phyloP scores from a whole-genome alignment of 768 basidiomycete genomes.

The Tephrocybe sp. region DNA sequence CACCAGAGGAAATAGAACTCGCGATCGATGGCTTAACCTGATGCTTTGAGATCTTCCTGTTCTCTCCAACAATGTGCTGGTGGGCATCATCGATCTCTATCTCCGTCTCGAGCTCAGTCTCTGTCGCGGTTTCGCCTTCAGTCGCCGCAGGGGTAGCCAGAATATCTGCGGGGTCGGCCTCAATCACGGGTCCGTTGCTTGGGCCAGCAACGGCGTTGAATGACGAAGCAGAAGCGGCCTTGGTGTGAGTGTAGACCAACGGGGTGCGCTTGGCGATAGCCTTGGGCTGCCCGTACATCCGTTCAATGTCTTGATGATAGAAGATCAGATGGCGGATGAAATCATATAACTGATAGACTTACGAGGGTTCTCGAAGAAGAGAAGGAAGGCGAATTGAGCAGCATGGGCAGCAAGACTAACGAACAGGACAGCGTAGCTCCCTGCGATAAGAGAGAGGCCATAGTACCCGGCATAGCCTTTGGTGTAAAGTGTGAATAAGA shows the following conservation, averaged over 20 bases:
- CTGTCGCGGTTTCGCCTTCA: slow-evolving; percentile 73
- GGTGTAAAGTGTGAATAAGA: not conserved
- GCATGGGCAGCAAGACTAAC: slow-evolving; percentile 93
- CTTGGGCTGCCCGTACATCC: slow-evolving; percentile 91
- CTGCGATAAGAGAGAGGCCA: slow-evolving; percentile 87
- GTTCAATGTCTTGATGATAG: slow-evolving; percentile 74
- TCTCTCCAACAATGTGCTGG: slow-evolving; percentile 9
- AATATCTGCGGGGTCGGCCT: slow-evolving; percentile 26
- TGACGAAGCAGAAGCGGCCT: slow-evolving; percentile 15
- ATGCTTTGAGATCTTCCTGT: slow-evolving; percentile 27
- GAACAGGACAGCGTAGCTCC: slow-evolving; percentile 89
- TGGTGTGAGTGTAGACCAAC: slow-evolving; percentile 28
- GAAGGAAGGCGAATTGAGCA: slow-evolving; percentile 93
- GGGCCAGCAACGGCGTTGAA: slow-evolving; percentile 16
- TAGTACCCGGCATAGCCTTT: slow-evolving; percentile 96
- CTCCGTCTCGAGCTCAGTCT: slow-evolving; percentile 68
- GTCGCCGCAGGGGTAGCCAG: slow-evolving; percentile 62
- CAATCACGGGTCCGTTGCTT: slow-evolving; percentile 15
- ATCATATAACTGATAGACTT: slow-evolving; percentile 30
- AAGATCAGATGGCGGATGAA: slow-evolving; percentile 6
- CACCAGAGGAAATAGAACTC: slow-evolving; percentile 31
- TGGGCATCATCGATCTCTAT: slow-evolving; percentile 40
- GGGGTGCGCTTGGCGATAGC: slow-evolving; percentile 86
- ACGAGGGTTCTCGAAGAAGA: slow-evolving; percentile 98
- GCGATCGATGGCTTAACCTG: slow-evolving; percentile 31